Percentiles rank a stretch among this genome's conserved stretches.
Conservation (phyloP, 2,329 filamentous ascomycete species). For the Fusarium siculi region DNA sequence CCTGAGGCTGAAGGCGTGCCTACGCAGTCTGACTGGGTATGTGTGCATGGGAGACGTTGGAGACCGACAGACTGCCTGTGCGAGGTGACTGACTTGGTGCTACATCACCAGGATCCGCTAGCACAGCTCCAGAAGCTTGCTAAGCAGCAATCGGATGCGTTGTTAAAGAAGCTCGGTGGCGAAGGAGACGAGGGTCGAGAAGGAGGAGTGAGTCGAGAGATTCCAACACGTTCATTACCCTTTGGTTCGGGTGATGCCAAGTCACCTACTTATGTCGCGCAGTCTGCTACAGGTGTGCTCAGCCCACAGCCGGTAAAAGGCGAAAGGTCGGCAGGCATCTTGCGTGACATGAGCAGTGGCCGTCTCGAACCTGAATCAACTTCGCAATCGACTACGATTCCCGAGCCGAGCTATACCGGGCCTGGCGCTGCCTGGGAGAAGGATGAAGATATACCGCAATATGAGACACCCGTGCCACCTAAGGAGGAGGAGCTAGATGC, state of each 20-base stretch:
- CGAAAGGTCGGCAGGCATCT: constrained; percentile 48
- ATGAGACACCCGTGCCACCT: constrained; percentile 52
- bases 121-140: constrained; percentile 77
- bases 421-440: constrained; percentile 64
- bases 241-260: constrained; percentile 61
- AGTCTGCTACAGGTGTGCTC: constrained; percentile 46
- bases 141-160: constrained; percentile 70
- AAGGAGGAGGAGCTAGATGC: constrained; percentile 56
- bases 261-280: constrained; percentile 44
- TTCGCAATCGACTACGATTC: constrained; percentile 45
- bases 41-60: constrained; percentile 69
- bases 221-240: constrained; percentile 62
- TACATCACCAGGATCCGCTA: constrained; percentile 71
- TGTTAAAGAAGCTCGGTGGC: constrained; percentile 64
- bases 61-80: constrained; percentile 64
- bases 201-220: constrained; percentile 51
- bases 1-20: constrained; percentile 86
- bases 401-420: constrained; percentile 60
- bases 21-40: constrained; percentile 92
- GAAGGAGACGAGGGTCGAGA: constrained; percentile 41
- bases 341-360: constrained; percentile 47
- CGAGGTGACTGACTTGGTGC: constrained; percentile 64
- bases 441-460: constrained; percentile 54
- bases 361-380: constrained; percentile 22
- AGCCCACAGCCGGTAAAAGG: constrained; percentile 58